Evolutionary conservation across 2,329 filamentous ascomycete genomes (phyloP), one percentile per base, ranked within the genome.

Genomic region (Lecanicillium sp.): DNA sequence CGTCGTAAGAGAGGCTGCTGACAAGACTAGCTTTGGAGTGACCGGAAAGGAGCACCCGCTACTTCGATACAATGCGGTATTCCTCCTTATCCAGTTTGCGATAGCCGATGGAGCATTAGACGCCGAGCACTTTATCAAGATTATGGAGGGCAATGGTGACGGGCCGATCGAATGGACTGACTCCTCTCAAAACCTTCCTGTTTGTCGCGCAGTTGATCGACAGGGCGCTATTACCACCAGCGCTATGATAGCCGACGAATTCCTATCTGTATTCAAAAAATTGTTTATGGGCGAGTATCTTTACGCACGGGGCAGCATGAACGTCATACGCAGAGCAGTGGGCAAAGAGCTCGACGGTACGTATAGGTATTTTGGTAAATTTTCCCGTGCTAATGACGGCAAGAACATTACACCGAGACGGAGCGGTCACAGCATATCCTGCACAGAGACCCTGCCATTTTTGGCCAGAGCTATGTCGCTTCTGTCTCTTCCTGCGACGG

Each of bases 91-190:
- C 20, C 30, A 39, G 20, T 39, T 39, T 33, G 37, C 37, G 13
- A 39, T 39, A 14, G 30, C 37, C 18, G 37, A 39, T 39, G 20
- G 37, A n/a, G 37, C 37, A 7, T 28, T 39, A 16, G 37, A 39
- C 18, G 17, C 13, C 30, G 30, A 39, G 29, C 30, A 32, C 18
- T 33, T 40, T 17, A 32, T 16, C 14, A 14, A 34, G 17, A 19
- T 40, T 8, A 14, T 40, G 12, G 15, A 33, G n/a, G 37, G 37
- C 14, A 35, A 33, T 19, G 30, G 37, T 17, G 30, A 40, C 16
- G 30, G 30, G 20, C 16, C 22, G 30, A 40, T 40, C n/a, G n/a
- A 34, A 13, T 40, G 25, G 37, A 33, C 18, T 2, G 18, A 32
- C 8, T 15, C 29, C 31, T 16, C 30, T 18, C 14, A 34, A n/a